Base-by-base conservation (phyloP, 2,329 filamentous ascomycete genomes). In the Penicillium aurantiogriseum region DNA sequence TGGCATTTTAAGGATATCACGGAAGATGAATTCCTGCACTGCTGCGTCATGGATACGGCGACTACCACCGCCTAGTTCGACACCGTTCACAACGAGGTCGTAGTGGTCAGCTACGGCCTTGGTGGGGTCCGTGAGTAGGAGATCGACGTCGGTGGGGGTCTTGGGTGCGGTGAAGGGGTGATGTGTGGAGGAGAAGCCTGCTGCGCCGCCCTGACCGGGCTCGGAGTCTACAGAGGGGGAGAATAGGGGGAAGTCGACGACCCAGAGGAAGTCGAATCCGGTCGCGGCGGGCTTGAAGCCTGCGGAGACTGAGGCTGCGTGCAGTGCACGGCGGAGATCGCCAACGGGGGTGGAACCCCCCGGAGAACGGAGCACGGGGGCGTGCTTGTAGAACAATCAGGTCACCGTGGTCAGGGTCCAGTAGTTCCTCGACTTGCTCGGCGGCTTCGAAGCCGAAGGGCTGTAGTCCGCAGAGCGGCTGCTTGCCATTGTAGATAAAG, bases 91-190 rank as follows among this genome's bases (percentile, higher is more conserved):
- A 0, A 99, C 93, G 15, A 99, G 85, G 67, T 99, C 94, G 76
- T 97, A 99, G 71, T 96, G 92, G 67, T 96, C 93, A 4, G 89
- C 95, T 65, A 83, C 85, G 1, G 86, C 91, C 46, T 81, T 76
- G 0, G 91, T 80, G 0, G 94, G 93, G 40, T 92, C 81, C 0
- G 81, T 86, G 38, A 86, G 80, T 1, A 97, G 84, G 0, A 91
- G 76, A 39, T 91, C 87, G 17, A 96, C 83, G 70, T 97, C 92
- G 5, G 79, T 77, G 0, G 82, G 74, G 0, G 85, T 85, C 36
- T 90, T 85, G 0, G 94, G 94, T 0, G 94, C 90, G 0, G 94
- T 99, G 76, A 99, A 99, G 0, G 94, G 94, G 72, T 99, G 94
- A 70, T 99, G 94, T 0, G 92, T 96, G 0, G 93, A 88, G 10